phyloP scores from a whole-genome alignment of 1,284 basidiomycete species.

The Trametes versicolor region DNA sequence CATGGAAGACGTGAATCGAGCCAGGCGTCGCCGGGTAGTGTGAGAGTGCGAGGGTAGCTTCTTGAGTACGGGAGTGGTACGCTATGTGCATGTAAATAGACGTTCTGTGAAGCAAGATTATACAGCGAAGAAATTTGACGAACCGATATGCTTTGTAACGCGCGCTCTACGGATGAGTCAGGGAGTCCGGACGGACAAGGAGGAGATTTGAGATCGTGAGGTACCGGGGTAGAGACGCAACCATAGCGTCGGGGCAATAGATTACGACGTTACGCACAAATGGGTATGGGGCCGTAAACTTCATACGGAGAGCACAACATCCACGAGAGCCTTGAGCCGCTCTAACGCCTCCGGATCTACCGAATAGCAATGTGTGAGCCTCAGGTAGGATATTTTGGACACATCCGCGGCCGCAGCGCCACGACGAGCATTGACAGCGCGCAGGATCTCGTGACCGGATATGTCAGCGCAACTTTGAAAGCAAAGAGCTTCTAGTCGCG shows the following conservation, averaged over 20 bases:
- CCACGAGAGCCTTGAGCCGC: conserved; percentile 37
- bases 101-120: not conserved
- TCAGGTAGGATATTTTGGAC: conserved; percentile 38
- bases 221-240: not conserved
- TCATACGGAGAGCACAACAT: conserved; percentile 36
- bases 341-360: conserved; percentile 41
- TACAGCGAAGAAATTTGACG: not conserved
- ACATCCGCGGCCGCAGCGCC: conserved; percentile 30
- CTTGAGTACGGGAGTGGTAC: not conserved
- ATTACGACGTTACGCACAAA: not conserved
- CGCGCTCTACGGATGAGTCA: not conserved
- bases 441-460: conserved; percentile 46
- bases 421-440: conserved; percentile 41
- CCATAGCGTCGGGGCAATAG: not conserved
- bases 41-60: conserved; percentile 13
- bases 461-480: conserved; percentile 45
- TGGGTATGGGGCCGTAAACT: not conserved
- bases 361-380: conserved; percentile 42
- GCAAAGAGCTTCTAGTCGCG: conserved; percentile 43
- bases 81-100: not conserved
- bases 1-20: not conserved
- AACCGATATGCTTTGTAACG: conserved; percentile 4
- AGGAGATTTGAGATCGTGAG: not conserved
- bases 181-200: not conserved
- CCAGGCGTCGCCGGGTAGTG: conserved; percentile 26